Conservation (phyloP, 306 rosid species). For the Castanospermum australe region DNA sequence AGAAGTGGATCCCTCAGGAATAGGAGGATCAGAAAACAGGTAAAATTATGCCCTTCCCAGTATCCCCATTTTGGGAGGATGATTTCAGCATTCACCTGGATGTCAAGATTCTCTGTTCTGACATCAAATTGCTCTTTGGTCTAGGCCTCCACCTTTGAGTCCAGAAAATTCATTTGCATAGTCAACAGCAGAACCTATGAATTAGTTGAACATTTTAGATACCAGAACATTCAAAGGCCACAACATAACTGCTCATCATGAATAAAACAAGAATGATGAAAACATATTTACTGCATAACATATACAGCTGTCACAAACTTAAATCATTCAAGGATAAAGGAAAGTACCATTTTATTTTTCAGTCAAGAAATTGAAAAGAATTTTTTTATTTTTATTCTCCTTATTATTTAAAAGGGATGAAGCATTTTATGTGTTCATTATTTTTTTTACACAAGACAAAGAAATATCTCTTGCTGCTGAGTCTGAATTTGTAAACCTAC, state of each 20-base stretch:
- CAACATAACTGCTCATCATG: too few species aligned
- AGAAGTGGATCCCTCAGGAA: conserved; percentile 20
- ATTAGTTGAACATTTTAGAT: neutral
- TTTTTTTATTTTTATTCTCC: too few species aligned
- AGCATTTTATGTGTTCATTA: too few species aligned
- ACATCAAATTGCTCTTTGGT: neutral
- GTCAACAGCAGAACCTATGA: neutral
- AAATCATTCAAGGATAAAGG: too few species aligned
- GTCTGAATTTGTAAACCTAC: too few species aligned
- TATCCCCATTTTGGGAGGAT: neutral
- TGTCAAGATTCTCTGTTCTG: neutral
- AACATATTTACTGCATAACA: neutral
- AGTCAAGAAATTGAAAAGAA: too few species aligned
- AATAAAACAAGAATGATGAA: neutral
- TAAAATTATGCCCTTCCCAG: neutral
- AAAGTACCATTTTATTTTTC: too few species aligned
- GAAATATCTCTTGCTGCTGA: too few species aligned
- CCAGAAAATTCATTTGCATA: neutral
- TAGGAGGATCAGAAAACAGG: conserved; percentile 27
- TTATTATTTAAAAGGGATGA: too few species aligned
- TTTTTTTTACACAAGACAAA: too few species aligned
- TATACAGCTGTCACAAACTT: neutral
- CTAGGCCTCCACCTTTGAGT: conserved; percentile 15
- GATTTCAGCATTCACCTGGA: neutral
- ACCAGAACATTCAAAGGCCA: neutral